A percentile compares a stretch with the other conserved stretches of the same genome.
These are phyloP conservation scores for Podospora didyma DNA, from an alignment of 495 filamentous ascomycete species.

Conservation along the genomic window DNA sequence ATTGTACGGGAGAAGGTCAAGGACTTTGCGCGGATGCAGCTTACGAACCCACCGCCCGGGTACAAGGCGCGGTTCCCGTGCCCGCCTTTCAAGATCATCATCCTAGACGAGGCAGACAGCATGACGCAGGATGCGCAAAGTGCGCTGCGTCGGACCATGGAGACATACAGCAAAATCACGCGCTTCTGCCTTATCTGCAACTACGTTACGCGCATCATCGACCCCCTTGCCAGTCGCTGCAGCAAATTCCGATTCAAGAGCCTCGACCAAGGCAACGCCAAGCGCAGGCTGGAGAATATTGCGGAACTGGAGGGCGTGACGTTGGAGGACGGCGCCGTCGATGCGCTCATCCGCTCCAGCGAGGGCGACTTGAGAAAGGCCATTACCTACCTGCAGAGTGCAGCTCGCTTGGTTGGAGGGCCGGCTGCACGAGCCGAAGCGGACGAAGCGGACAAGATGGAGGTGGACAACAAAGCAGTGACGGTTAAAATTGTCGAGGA, in stretches of 20 bases:
- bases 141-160: constrained; percentile 91
- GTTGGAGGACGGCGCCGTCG: constrained; percentile 72
- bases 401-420: constrained; percentile 73
- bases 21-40: constrained; percentile 91
- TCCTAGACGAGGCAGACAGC: constrained; percentile 94
- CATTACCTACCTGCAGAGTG: constrained; percentile 93
- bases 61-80: constrained; percentile 79
- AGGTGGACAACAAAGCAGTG: constrained; percentile 56
- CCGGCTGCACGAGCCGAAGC: constrained; percentile 23
- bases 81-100: constrained; percentile 97
- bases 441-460: constrained; percentile 50
- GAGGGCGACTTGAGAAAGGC: constrained; percentile 95
- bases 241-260: constrained; percentile 98
- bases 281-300: constrained; percentile 72
- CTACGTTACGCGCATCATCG: constrained; percentile 97
- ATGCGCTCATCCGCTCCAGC: constrained; percentile 77
- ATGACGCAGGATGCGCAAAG: constrained; percentile 99
- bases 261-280: constrained; percentile 77
- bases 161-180: constrained; percentile 94
- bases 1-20: constrained; percentile 99
- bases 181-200: constrained; percentile 98
- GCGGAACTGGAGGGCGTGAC: constrained; percentile 68
- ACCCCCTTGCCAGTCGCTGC: constrained; percentile 87
- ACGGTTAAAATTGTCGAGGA: constrained; percentile 82
- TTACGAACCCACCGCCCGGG: constrained; percentile 70